Evolutionary conservation across 1,284 basidiomycete species (phyloP), one percentile per base, ranked within the genome.

Genomic region (Bondarzewia mesenterica): DNA sequence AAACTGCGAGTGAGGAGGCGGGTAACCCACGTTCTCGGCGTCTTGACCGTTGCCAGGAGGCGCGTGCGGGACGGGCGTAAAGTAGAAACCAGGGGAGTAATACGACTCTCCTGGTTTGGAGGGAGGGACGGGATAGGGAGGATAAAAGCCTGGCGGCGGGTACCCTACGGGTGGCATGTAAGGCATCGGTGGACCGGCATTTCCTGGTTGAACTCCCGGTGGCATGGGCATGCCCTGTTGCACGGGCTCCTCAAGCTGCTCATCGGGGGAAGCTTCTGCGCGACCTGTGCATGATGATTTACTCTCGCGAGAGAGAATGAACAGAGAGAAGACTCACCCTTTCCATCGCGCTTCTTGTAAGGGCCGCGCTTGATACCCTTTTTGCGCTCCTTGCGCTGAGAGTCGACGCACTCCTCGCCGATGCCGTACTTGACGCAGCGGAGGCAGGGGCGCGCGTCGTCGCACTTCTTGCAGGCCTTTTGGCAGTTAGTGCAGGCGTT

Each of bases 301-400:
- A n/a, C n/a, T n/a, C n/a, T n/a, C 18, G 35, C 23, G 51, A 42
- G 47, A 47, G 48, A 39, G 45, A 47, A 47, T 35, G 47, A 43
- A 4, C 21, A 43, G 20, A 22, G 7, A 15, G 15, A 12, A 23
- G n/a, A 64, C 80, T 66, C 60, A 86, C 85, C 76, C 76, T 82
- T 86, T 75, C 77, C 80, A 82, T 88, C 84, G 76, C 85, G 84
- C 78, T 90, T 89, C 85, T 89, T 92, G 83, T 92, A 92, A 65
- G 89, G 89, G 42, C 89, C 89, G 58, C 89, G 71, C 73, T 91
- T 92, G 60, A 89, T 76, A 55, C 89, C 89, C 62, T 88, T 89
- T 67, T 84, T 85, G 58, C 89, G 73, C 66, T 90, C 87, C 71
- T 90, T 92, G 58, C 89, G 76, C 66, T 84, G 77, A 42, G 85